Evolutionary conservation across 176 grass and related monocot genomes (phyloP), one percentile per base, ranked within the genome.

Genomic region (Triticum monococcum): DNA sequence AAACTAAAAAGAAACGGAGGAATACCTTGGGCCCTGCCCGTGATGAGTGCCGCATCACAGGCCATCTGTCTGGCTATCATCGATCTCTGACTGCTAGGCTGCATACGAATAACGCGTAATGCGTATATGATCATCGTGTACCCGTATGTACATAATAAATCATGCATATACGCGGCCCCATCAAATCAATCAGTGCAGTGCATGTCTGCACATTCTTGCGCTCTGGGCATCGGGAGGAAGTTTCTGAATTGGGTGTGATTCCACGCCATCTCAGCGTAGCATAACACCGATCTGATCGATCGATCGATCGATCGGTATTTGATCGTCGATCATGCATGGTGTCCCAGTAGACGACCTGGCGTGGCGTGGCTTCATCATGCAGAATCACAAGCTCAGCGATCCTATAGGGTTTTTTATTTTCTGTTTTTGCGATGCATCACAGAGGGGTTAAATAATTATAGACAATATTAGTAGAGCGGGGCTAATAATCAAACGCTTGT

Each of bases 11-110:
- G n/a, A n/a, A n/a, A n/a, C n/a, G n/a, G n/a, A n/a, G n/a, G n/a
- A n/a, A n/a, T n/a, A n/a, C 32, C 12, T 22, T 50, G 80, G 11
- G 30, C 48, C 83, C 84, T 64, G 7, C n/a, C 83, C 75, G 84
- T 79, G 84, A 86, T 70, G 46, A 43, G 64, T 43, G 84, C 16
- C 64, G 64, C 75, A 86, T 4, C 17, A 59, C 54, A 59, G 9
- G 60, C 60, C 60, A 62, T 62, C 22, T 25, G 3, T 62, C 9
- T 61, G 0, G 22, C 32, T 38, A 38, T 4, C 18, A 77, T 62
- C 1, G 3, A 14, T 3, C 12, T 35, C 4, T 2, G 32, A 2
- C 26, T 77, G 77, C 32, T 62, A 62, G 22, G 11, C 22, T 16
- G 35, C 54, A 16, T 79, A 62, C 56, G 32, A 23, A 31, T 4